A percentile compares a stretch with the other conserved stretches of the same genome.
phyloP scores from a whole-genome alignment of 495 filamentous ascomycete genomes.

The Durotheca rogersii region DNA sequence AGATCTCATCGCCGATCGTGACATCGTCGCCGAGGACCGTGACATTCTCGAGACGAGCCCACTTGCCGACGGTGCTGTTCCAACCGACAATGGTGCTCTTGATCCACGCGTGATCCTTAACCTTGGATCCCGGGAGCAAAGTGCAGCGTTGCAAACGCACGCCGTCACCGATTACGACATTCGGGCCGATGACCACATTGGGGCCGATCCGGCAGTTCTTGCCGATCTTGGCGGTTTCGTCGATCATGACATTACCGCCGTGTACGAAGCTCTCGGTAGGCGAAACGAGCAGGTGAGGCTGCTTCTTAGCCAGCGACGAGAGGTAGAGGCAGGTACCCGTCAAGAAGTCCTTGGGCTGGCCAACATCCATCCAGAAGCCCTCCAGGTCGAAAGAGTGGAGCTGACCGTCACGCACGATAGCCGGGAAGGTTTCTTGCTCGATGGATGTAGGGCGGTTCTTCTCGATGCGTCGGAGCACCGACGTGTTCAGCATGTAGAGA shows the following conservation, averaged over 20 bases:
- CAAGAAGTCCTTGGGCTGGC: conserved; percentile 98
- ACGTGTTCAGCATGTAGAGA: conserved; percentile 97
- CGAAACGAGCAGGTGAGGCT: conserved; percentile 79
- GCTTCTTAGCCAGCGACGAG: conserved; percentile 88
- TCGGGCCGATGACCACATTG: conserved; percentile 94
- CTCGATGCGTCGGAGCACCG: conserved; percentile 87
- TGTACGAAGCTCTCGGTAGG: conserved; percentile 78
- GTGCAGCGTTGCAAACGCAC: conserved; percentile 94
- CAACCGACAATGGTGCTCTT: conserved; percentile 99
- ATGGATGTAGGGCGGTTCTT: conserved; percentile 93
- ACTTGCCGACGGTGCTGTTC: conserved; percentile 94
- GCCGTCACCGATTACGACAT: conserved; percentile 92
- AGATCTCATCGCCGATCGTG: conserved; percentile 97
- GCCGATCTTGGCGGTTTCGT: conserved; percentile 93
- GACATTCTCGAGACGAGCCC: conserved; percentile 97
- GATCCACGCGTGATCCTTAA: conserved; percentile 99
- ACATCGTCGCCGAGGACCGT: conserved; percentile 97
- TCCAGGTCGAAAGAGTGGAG: conserved; percentile 98
- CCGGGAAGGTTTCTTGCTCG: conserved; percentile 98
- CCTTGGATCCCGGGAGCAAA: conserved; percentile 81
- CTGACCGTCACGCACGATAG: conserved; percentile 85
- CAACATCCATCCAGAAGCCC: conserved; percentile 99
- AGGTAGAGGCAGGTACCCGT: conserved; percentile 96
- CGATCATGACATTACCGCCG: conserved; percentile 95
- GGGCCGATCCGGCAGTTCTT: conserved; percentile 98